phyloP scores from a whole-genome alignment of 2,329 filamentous ascomycete genomes.

The Microcera coccophila region DNA sequence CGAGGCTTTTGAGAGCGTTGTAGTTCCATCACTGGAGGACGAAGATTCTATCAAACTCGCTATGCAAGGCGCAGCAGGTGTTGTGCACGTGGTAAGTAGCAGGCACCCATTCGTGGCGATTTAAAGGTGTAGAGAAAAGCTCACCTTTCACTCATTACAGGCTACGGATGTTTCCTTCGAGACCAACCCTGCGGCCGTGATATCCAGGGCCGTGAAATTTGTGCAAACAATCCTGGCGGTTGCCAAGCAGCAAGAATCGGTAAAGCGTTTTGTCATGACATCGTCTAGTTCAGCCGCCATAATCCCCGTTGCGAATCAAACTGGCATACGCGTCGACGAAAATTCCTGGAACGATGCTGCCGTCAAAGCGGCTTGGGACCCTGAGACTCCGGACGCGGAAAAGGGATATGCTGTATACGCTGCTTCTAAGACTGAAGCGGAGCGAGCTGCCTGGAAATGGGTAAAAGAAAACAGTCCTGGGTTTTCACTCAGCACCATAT shows the following conservation, averaged over 20 bases:
- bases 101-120: neutral
- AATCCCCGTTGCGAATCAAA: constrained; percentile 14
- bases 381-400: constrained; percentile 16
- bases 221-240: constrained; percentile 28
- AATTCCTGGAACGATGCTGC: constrained; percentile 35
- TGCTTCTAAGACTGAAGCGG: constrained; percentile 34
- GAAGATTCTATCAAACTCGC: constrained; percentile 20
- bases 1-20: constrained; percentile 28
- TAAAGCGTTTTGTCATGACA: constrained; percentile 39
- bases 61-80: constrained; percentile 15
- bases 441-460: constrained; percentile 36
- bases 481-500: constrained; percentile 25
- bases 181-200: constrained; percentile 34
- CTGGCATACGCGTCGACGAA: constrained; percentile 6
- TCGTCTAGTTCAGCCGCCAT: constrained; percentile 30
- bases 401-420: constrained; percentile 26
- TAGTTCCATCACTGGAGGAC: constrained; percentile 31
- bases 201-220: constrained; percentile 29
- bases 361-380: constrained; percentile 25
- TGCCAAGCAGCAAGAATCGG: constrained; percentile 25
- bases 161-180: constrained; percentile 32
- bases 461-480: constrained; percentile 28
- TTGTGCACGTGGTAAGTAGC: neutral
- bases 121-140: neutral
- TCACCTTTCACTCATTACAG: neutral